Base-by-base conservation (phyloP, 2,329 filamentous ascomycete genomes). In the Phialocephala sp. region DNA sequence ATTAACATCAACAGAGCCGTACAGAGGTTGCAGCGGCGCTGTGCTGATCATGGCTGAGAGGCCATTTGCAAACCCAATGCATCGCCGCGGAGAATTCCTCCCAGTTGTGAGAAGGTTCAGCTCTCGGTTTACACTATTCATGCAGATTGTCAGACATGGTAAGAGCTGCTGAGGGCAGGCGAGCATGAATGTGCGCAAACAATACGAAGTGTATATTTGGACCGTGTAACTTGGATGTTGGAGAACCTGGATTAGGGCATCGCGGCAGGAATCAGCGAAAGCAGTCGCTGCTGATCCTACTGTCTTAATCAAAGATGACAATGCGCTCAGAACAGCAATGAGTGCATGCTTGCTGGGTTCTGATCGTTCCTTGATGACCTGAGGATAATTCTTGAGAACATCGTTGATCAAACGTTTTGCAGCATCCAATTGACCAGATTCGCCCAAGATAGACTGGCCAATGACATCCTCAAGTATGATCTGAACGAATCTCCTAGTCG, bases 191-290 rank as follows among this genome's bases (percentile, higher is more conserved):
- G 86, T 88, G 72, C 94, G 93, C 72, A 98, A 82, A 74, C 93
- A 97, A 67, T 91, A 87, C 4, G 95, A 92, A 1, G 93, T 90
- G 73, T 95, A 91, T 2, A 98, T 89, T 75, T 99, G 95, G 1
- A 99, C 95, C 4, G 93, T 95, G 78, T 98, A 98, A 78, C 93
- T 97, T 0, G 94, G 93, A 78, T 99, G 95, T 72, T 97, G 92
- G 32, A 98, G 82, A 6, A 97, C 92, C 76, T 97, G 93, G 45
- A 98, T 82, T 37, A 99, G 81, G 4, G 91, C 91, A 77, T 99
- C 95, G 59, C 94, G 87, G 76, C 93, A 97, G 15, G 85, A 77
- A 69, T 99, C 96, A 8, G 93, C 91, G 72, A 97, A 88, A 61
- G 82, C 83, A 68, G 89, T 91, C 39, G 92, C 86, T 2, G 94